A percentile compares a stretch with the other conserved stretches of the same genome.
Evolutionary conservation across 2,329 filamentous ascomycete genomes (phyloP).

Genomic region (Ophiostoma pallidulum): DNA sequence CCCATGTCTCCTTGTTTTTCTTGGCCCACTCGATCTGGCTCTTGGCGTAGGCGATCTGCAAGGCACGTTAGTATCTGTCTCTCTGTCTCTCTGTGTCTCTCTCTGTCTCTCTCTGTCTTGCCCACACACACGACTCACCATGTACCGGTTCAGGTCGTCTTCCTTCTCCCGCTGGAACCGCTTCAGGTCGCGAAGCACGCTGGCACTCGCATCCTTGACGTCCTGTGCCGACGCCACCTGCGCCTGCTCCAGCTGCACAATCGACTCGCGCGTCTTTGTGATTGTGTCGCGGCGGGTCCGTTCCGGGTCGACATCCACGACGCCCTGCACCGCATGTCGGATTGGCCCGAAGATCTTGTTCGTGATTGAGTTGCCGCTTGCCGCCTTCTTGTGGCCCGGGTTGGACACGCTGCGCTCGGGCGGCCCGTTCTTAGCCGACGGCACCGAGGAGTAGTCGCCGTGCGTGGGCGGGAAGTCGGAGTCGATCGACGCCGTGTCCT

Average conservation of each 20-base stretch:
- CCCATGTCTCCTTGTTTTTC: conserved; percentile 85
- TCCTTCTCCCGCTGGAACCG: conserved; percentile 95
- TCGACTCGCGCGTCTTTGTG: conserved; percentile 85
- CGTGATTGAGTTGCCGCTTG: conserved; percentile 81
- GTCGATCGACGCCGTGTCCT: conserved; percentile 85
- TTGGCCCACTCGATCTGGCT: conserved; percentile 92
- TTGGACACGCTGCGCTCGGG: conserved; percentile 38
- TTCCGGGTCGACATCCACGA: conserved; percentile 93
- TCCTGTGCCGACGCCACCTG: conserved; percentile 81
- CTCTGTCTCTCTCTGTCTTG: too few species aligned
- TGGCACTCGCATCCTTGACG: conserved; percentile 83
- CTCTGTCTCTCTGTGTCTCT: too few species aligned
- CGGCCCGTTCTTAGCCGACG: conserved; percentile 65
- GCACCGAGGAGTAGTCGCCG: conserved; percentile 56
- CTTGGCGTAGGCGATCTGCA: conserved; percentile 78
- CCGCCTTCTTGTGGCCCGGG: conserved; percentile 63
- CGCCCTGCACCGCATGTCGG: conserved; percentile 89
- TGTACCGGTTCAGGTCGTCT: conserved; percentile 84
- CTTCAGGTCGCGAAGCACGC: conserved; percentile 81
- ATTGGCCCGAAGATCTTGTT: conserved; percentile 91
- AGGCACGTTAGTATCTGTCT: conserved; percentile 16
- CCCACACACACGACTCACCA: too few species aligned
- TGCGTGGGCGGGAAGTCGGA: conserved; percentile 92
- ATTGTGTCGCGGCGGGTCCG: conserved; percentile 86
- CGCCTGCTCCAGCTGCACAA: conserved; percentile 81